Conservation (phyloP, 1,284 basidiomycete species). For the Ceratobasidium sp. region DNA sequence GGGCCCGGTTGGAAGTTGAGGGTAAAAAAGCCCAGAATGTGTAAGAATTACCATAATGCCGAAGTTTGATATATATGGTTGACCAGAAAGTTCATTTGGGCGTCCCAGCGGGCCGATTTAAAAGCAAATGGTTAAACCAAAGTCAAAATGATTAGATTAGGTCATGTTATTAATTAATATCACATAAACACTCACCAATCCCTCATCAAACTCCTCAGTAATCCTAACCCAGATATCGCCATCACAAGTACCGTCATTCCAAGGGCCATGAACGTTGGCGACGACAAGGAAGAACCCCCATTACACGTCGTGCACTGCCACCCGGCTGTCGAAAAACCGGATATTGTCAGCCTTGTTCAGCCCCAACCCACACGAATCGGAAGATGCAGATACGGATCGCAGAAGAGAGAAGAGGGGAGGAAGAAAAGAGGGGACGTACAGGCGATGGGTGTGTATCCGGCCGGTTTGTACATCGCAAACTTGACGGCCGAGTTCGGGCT, state of each 20-base stretch:
- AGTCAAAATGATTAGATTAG: too few species aligned
- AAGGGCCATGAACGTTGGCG: conserved; percentile 74
- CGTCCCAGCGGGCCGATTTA: too few species aligned
- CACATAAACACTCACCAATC: conserved; percentile 20
- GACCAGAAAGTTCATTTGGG: too few species aligned
- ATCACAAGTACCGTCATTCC: conserved; percentile 75
- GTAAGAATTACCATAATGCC: too few species aligned
- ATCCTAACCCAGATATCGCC: conserved; percentile 74
- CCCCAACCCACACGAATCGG: conserved; percentile 23
- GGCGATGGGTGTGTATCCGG: conserved; percentile 75
- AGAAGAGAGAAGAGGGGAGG: neutral
- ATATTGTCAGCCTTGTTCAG: conserved; percentile 32
- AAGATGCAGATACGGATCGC: conserved; percentile 35
- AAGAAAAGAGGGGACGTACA: conserved; percentile 62
- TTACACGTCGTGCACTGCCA: conserved; percentile 82
- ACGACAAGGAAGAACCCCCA: conserved; percentile 57
- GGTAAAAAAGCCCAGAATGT: too few species aligned
- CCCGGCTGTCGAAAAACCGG: conserved; percentile 57
- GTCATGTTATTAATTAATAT: too few species aligned
- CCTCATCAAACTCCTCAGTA: conserved; percentile 59
- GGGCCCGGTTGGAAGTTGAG: too few species aligned
- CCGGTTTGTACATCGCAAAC: conserved; percentile 89
- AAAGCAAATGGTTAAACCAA: too few species aligned
- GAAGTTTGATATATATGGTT: too few species aligned
- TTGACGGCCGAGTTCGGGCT: conserved; percentile 73